phyloP scores from a whole-genome alignment of 2,329 filamentous ascomycete genomes.

The Fusarium continuum region DNA sequence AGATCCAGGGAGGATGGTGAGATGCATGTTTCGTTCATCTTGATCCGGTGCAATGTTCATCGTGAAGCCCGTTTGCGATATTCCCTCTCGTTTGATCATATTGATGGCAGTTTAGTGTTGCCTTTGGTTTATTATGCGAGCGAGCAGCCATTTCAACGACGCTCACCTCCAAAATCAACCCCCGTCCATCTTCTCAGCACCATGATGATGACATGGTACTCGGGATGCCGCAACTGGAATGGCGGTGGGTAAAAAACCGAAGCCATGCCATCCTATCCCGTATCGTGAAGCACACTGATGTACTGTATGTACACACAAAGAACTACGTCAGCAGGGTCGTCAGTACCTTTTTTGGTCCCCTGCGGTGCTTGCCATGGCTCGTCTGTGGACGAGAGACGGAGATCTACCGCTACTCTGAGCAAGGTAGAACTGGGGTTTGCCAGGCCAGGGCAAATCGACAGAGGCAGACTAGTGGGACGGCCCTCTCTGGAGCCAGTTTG shows the following conservation, averaged over 20 bases:
- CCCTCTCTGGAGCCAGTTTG: slow-evolving; percentile 43
- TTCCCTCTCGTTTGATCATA: not conserved
- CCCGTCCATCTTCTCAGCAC: slow-evolving; percentile 21
- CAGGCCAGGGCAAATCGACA: slow-evolving; percentile 34
- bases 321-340: not conserved
- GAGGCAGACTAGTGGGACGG: slow-evolving; percentile 44
- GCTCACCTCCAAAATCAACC: slow-evolving; percentile 4
- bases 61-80: not conserved
- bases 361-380: slow-evolving; percentile 22
- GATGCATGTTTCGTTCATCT: slow-evolving; percentile 17
- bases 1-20: slow-evolving; percentile 10
- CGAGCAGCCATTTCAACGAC: slow-evolving; percentile 11
- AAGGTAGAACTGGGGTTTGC: slow-evolving; percentile 32
- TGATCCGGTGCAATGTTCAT: slow-evolving; percentile 19
- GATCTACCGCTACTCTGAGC: slow-evolving; percentile 38
- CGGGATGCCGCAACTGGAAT: slow-evolving; percentile 45
- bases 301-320: too few species aligned
- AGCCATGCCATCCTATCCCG: slow-evolving; percentile 27
- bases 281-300: slow-evolving; percentile 19
- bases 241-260: slow-evolving; percentile 35
- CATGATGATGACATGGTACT: slow-evolving; percentile 38
- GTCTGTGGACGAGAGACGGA: slow-evolving; percentile 18
- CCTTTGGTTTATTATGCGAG: slow-evolving; percentile 23
- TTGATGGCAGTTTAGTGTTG: slow-evolving; percentile 13
- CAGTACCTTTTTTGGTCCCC: slow-evolving; percentile 16